Evolutionary conservation across 2,329 filamentous ascomycete genomes (phyloP).

Genomic region (Parastagonospora nodorum): DNA sequence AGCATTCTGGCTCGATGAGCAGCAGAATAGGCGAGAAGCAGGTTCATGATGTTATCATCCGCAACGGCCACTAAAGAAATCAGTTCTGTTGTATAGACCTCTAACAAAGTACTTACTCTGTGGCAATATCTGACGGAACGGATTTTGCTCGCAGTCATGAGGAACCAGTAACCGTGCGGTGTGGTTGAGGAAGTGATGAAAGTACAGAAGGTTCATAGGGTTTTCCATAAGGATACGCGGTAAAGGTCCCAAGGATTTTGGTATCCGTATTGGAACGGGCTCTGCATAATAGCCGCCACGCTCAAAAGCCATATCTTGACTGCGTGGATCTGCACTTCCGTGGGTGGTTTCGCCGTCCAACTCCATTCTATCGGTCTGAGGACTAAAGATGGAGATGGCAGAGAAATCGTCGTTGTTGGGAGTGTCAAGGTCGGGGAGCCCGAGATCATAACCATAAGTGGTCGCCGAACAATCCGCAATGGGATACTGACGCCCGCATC

Average conservation of each 20-base stretch:
- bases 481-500: conserved; percentile 44
- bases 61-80: conserved; percentile 63
- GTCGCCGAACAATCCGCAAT: conserved; percentile 41
- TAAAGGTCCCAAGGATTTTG: conserved; percentile 61
- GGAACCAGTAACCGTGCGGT: conserved; percentile 71
- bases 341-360: conserved; percentile 43
- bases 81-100: conserved; percentile 8
- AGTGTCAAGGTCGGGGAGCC: conserved; percentile 70
- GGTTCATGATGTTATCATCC: conserved; percentile 73
- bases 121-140: conserved; percentile 65
- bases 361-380: conserved; percentile 34
- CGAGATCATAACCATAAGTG: conserved; percentile 73
- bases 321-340: conserved; percentile 44
- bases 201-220: conserved; percentile 79
- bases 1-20: conserved; percentile 78
- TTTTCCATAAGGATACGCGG: conserved; percentile 67
- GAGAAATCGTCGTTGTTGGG: conserved; percentile 72
- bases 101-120: conserved; percentile 55
- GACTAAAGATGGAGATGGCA: conserved; percentile 60
- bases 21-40: conserved; percentile 83
- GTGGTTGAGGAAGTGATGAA: conserved; percentile 77
- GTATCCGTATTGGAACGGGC: conserved; percentile 68
- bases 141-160: conserved; percentile 66
- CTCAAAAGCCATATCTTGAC: conserved; percentile 59
- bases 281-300: conserved; percentile 71